Evolutionary conservation across 176 grass and related monocot genomes (phyloP).

Genomic region (Oryza coarctata): DNA sequence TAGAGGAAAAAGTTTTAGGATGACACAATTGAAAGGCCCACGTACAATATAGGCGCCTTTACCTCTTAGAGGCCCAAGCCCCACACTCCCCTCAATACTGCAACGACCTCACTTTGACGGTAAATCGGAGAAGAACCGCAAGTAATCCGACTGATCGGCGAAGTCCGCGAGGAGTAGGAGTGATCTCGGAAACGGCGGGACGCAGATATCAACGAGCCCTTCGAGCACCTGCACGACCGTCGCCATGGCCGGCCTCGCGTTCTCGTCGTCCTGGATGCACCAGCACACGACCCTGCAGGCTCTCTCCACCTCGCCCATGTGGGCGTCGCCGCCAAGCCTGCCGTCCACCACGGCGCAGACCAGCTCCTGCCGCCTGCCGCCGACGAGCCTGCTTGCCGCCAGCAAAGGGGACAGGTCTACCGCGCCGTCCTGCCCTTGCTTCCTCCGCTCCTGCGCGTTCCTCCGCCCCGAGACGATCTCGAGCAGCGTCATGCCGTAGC

Average conservation of each 20-base stretch:
- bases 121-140: background rate
- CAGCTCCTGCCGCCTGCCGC: background rate
- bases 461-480: constrained; percentile 10
- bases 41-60: too few relatives aligned
- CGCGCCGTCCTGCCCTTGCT: too few relatives aligned
- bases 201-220: background rate
- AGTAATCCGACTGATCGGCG: background rate
- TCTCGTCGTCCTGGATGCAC: background rate
- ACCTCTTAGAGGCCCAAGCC: too few relatives aligned
- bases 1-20: too few relatives aligned
- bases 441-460: too few relatives aligned
- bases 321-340: background rate
- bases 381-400: background rate
- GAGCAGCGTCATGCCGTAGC: constrained; percentile 22
- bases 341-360: background rate
- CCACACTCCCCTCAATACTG: too few relatives aligned
- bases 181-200: background rate
- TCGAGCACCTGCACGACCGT: background rate
- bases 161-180: too few relatives aligned
- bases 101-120: background rate
- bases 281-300: background rate
- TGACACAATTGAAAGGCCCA: too few relatives aligned
- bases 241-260: background rate
- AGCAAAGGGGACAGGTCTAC: background rate
- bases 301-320: background rate